Evolutionary conservation across 148 eudicot genomes (phyloP), one percentile per base, ranked within the genome.

Genomic region (Bassia scoparia): DNA sequence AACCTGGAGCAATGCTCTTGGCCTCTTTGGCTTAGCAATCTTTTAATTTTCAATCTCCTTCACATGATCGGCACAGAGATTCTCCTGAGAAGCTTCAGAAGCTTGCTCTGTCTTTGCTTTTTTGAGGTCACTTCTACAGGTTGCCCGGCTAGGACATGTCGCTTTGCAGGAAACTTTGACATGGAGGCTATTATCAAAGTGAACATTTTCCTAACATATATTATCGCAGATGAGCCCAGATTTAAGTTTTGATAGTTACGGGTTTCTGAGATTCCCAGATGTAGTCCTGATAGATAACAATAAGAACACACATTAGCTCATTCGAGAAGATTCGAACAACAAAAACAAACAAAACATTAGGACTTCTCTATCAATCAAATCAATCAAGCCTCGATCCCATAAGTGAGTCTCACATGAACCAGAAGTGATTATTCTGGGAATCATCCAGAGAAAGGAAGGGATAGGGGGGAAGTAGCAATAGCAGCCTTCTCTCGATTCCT

Each of bases 41-140:
- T 67, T 84, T 92, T 89, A 72, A 73, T 85, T 82, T 59, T 90
- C 81, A 30, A 91, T 88, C 80, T 95, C 99, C 79, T 83, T 74
- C 69, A 82, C 48, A 58, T 86, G 89, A 43, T 61, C 83, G 27
- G 81, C 87, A 77, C 86, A 85, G 14, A 56, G 53, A 21, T 60
- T 61, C 66, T 76, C 78, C 68, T 38, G 34, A 16, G 75, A 64
- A 70, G 72, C 81, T 70, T 60, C 77, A 37, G 26, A 53, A 69
- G 24, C 52, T 61, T 79, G 34, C 24, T 80, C 88, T n/a, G 77
- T 81, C 81, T 88, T 88, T 15, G 63, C 77, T 81, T 87, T 80
- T 91, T 91, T 15, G 77, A 34, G n/a, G 52, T 70, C 78, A 54
- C n/a, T n/a, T 41, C 62, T 7, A 66, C 62, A 44, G 49, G 53